Evolutionary conservation across 768 basidiomycete genomes (phyloP).

Genomic region (Chlorophyllum brunneum): DNA sequence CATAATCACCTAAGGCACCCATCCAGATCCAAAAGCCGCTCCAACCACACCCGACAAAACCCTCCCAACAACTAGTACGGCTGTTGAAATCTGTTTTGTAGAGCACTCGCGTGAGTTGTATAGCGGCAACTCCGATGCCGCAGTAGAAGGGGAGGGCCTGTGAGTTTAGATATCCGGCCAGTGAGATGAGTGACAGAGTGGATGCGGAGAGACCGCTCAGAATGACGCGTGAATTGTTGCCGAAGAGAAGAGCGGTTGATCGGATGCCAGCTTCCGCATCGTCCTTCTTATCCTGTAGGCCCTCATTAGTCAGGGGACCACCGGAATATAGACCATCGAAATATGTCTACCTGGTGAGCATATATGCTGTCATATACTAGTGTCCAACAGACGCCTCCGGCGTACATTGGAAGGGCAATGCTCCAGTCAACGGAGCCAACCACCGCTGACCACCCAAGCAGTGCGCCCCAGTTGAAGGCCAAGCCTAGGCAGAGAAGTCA

Average conservation of each 20-base stretch:
- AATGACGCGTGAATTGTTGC: conserved; percentile 68
- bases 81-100: conserved; percentile 70
- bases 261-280: conserved; percentile 86
- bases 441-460: conserved; percentile 96
- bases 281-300: conserved; percentile 80
- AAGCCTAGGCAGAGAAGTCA: conserved; percentile 50
- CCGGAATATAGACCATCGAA: not conserved
- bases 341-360: conserved; percentile 78
- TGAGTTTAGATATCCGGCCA: conserved; percentile 76
- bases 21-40: conserved; percentile 86
- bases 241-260: conserved; percentile 93
- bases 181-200: conserved; percentile 68
- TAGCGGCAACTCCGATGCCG: conserved; percentile 66
- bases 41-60: conserved; percentile 87
- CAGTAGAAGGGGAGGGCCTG: conserved; percentile 78
- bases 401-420: conserved; percentile 84
- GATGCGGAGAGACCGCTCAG: conserved; percentile 70
- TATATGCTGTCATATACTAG: conserved; percentile 97
- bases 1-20: conserved; percentile 73
- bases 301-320: not conserved
- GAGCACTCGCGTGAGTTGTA: conserved; percentile 77
- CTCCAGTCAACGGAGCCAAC: conserved; percentile 77
- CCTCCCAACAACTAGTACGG: conserved; percentile 82
- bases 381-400: conserved; percentile 89
- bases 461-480: conserved; percentile 95